Evolutionary conservation across 257 asterid genomes (phyloP).

Genomic region (Solanum stenotomum): DNA sequence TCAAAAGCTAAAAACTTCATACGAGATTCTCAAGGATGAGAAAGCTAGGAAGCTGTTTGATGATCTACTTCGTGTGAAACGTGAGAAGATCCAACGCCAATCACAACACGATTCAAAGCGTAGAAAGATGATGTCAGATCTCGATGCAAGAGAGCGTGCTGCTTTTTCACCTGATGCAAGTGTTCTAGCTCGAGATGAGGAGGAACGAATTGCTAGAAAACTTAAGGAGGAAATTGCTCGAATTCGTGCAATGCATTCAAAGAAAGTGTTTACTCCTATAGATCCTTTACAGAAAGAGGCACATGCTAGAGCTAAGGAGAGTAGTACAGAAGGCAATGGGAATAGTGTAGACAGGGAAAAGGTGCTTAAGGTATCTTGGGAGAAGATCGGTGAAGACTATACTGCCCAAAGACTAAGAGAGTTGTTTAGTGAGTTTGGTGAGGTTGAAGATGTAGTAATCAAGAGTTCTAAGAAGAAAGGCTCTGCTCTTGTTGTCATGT

Average conservation of each 20-base stretch:
- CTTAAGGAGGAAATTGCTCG: conserved; percentile 56
- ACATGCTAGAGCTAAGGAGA: conserved; percentile 4
- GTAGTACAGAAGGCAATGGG: conserved; percentile 22
- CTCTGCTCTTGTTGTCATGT: conserved; percentile 86
- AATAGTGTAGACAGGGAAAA: conserved; percentile 50
- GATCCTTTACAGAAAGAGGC: conserved; percentile 26
- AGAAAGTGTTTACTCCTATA: conserved; percentile 17
- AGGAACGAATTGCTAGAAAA: conserved; percentile 40
- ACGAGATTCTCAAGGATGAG: conserved; percentile 48
- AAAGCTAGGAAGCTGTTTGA: conserved; percentile 60
- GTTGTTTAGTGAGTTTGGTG: conserved; percentile 60
- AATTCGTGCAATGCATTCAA: conserved; percentile 46
- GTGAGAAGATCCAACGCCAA: conserved; percentile 48
- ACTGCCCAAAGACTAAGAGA: conserved; percentile 51
- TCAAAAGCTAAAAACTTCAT: conserved; percentile 43
- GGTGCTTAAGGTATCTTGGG: conserved; percentile 87
- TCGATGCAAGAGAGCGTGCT: conserved; percentile 59
- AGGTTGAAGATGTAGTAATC: conserved; percentile 74
- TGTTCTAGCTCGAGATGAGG: conserved; percentile 44
- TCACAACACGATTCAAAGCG: conserved; percentile 61
- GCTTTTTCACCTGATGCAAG: conserved; percentile 44
- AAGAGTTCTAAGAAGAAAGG: conserved; percentile 72
- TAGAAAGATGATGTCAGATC: conserved; percentile 65
- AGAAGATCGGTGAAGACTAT: conserved; percentile 63
- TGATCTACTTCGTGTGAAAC: conserved; percentile 47